Conservation (phyloP, 2,329 filamentous ascomycete species). For the Lachnellula occidentalis region DNA sequence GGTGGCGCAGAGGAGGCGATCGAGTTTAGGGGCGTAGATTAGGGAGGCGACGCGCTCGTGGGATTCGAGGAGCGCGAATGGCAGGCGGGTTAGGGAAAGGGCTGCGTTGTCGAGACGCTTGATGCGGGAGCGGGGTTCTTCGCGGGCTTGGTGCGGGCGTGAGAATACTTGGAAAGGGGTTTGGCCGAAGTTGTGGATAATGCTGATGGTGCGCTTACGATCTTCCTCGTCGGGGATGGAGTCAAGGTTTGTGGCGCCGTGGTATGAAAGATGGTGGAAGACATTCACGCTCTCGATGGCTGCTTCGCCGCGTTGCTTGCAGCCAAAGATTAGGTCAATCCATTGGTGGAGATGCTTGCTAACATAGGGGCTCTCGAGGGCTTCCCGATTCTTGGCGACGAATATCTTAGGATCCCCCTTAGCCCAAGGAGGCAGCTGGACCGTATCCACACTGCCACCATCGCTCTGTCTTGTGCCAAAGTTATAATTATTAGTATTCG, state of each 20-base stretch:
- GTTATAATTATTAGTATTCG: conserved; percentile 91
- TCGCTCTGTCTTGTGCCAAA: conserved; percentile 84
- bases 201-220: conserved; percentile 64
- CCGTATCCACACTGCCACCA: conserved; percentile 74
- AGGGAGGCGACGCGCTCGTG: conserved; percentile 77
- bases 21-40: conserved; percentile 70
- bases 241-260: conserved; percentile 88
- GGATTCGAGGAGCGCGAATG: conserved; percentile 66
- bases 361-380: conserved; percentile 87
- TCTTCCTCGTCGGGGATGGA: conserved; percentile 71
- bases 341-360: conserved; percentile 85
- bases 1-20: conserved; percentile 76
- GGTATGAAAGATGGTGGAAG: conserved; percentile 93
- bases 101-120: conserved; percentile 73
- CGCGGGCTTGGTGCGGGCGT: conserved; percentile 71
- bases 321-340: conserved; percentile 95
- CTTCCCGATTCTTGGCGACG: conserved; percentile 91
- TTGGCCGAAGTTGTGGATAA: conserved; percentile 98
- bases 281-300: conserved; percentile 90
- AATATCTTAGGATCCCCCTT: conserved; percentile 95
- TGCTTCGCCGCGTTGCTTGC: conserved; percentile 87
- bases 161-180: conserved; percentile 93
- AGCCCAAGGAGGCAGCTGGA: conserved; percentile 90
- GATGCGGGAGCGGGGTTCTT: conserved; percentile 58
- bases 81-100: conserved; percentile 69